Evolutionary conservation across 129 eudicot species (phyloP).

Genomic region (Tagetes patula): DNA sequence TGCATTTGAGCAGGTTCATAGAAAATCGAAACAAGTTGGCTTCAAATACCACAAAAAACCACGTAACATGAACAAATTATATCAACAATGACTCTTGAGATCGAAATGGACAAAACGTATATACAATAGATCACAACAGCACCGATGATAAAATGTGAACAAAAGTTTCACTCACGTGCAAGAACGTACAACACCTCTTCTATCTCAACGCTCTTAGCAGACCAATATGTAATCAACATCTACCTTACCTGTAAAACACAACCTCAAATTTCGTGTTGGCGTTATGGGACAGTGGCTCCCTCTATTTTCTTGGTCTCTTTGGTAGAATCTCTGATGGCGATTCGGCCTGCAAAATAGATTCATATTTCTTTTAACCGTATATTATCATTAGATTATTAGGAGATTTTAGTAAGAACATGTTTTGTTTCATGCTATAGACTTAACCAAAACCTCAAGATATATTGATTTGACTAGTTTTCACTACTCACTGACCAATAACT

Average conservation of each 20-base stretch:
- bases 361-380: constrained; percentile 1
- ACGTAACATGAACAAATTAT: constrained; percentile 13
- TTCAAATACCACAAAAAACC: background rate
- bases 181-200: constrained; percentile 29
- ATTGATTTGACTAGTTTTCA: too few species aligned
- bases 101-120: constrained; percentile 15
- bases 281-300: background rate
- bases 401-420: too few species aligned
- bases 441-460: too few species aligned
- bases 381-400: background rate
- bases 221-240: constrained; percentile 17
- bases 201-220: constrained; percentile 17
- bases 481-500: too few species aligned
- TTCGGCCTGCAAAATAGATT: constrained; percentile 50
- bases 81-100: constrained; percentile 13
- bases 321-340: constrained; percentile 41
- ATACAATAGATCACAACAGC: constrained; percentile 29
- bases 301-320: constrained; percentile 59
- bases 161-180: constrained; percentile 8
- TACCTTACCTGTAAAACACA: constrained; percentile 22
- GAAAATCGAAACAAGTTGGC: constrained; percentile 1
- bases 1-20: background rate
- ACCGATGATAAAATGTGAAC: background rate
- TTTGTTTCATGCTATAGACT: too few species aligned
- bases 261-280: constrained; percentile 18